Evolutionary conservation across 208 protist genomes (phyloP), one percentile per base, ranked within the genome.

Genomic region (Leishmania lainsoni): DNA sequence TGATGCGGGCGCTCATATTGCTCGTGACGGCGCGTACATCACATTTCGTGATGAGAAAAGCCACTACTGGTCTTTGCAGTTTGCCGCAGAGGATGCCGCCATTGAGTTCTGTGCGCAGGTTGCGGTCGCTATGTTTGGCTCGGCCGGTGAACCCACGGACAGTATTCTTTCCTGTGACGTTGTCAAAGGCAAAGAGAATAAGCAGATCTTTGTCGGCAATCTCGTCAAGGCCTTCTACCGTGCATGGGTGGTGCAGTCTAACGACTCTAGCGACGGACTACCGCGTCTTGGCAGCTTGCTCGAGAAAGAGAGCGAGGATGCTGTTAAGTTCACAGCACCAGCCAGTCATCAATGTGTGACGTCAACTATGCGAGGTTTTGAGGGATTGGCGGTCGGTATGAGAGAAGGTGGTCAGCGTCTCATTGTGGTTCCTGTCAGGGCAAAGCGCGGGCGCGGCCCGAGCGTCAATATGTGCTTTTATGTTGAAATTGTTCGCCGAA

Each of bases 341-440:
- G 82, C 89, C 5, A 96, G 89, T 80, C 88, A 96, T 78, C 79
- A 91, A 49, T 87, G 83, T 79, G 88, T 95, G 32, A 87, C 81
- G 0, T 17, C 89, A 2, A 70, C 78, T 12, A 94, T 94, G 91
- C 92, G 92, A 68, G 91, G 91, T 0, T 97, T 97, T 89, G 93
- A 97, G 82, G 91, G 92, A 16, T 90, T 94, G 86, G 48, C 93
- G 17, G 84, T 94, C 29, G 93, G 91, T 66, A 95, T 93, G 90
- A 77, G 83, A 29, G 88, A 93, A 86, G 87, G 86, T 29, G 87
- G 87, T 17, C 83, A 87, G 72, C 87, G 91, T n/a, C 77, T 93
- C 32, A 79, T 91, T 54, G 87, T 97, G 16, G 81, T 97, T 16
- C 93, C 91, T 16, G 61, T 78, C 10, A 80, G 72, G 29, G 84